Percentiles rank a stretch among this genome's conserved stretches.
These are phyloP conservation scores for Ceratocystis cubensis DNA, from an alignment of 2,329 filamentous ascomycete genomes.

Conservation along the genomic window DNA sequence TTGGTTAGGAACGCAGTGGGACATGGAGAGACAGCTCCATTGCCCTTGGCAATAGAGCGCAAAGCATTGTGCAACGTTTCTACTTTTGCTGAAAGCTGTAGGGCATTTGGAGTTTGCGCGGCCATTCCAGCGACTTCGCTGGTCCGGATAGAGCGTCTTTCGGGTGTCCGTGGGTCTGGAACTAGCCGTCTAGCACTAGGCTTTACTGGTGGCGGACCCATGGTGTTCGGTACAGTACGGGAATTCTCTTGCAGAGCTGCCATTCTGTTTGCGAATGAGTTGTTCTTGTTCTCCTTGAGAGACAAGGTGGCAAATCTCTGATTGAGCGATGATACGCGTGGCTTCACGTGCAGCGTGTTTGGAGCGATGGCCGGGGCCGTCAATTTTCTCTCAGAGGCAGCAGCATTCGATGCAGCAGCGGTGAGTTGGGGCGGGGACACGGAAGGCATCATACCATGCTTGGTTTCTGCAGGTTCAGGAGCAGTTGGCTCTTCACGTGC, in stretches of 20 bases:
- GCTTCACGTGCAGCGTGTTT: background rate
- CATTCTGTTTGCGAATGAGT: background rate
- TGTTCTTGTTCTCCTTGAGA: conserved; percentile 14
- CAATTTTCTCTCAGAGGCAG: background rate
- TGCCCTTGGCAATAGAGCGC: conserved; percentile 23
- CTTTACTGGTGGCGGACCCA: background rate
- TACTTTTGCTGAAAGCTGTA: conserved; percentile 3
- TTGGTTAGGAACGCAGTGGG: conserved; percentile 46
- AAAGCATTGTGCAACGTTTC: conserved; percentile 14
- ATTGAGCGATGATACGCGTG: conserved; percentile 13
- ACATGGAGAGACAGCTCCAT: conserved; percentile 12
- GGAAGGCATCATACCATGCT: conserved; percentile 12
- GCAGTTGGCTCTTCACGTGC: conserved; percentile 5
- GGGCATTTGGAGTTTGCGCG: background rate
- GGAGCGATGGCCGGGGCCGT: background rate
- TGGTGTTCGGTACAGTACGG: background rate
- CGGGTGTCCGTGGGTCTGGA: background rate
- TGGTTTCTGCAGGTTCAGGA: background rate
- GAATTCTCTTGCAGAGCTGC: background rate
- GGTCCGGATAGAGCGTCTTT: background rate
- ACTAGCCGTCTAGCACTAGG: background rate
- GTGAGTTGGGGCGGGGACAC: background rate
- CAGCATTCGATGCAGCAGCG: background rate
- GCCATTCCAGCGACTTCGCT: conserved; percentile 4
- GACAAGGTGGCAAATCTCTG: conserved; percentile 11